Base-by-base conservation (phyloP, 2,329 filamentous ascomycete genomes). In the Dothistroma pini region DNA sequence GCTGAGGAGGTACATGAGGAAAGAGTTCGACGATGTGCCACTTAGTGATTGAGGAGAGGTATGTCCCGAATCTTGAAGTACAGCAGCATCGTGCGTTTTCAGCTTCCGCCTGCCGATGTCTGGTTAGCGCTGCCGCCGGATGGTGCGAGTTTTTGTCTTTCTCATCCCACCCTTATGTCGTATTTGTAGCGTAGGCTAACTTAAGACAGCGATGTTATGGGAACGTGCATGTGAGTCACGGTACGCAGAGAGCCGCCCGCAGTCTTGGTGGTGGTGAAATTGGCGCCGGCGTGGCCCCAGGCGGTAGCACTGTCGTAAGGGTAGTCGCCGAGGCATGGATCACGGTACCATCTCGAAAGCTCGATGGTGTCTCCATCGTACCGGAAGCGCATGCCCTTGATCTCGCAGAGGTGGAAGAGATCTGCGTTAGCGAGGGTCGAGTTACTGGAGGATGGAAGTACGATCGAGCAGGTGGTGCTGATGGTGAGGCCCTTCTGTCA, bases 1-100 rank as follows among this genome's bases (percentile, higher is more conserved):
- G 59, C 69, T 83, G 63, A 77, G 76, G 34, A 74, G 79, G 59
- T 87, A 85, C 65, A 79, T 87, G 76, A 78, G 81, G 66, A 83
- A 82, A 68, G 79, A 80, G 48, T 81, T 81, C 67, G 82, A 85
- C 62, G 79, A 82, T 67, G 71, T 86, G 4, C 75, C 76, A 19
- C 56, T 66, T 19, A 59, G 60, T 56, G 60, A 63, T 54, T 66
- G 52, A 61, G 32, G 10, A 44, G 41, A 44, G 41, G 41, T 44
- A 44, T 19, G 41, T 19, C n/a, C 41, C 9, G 41, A 19, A 6
- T 14, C 41, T 38, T 44, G 14, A 19, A 44, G 41, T n/a, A 44
- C 41, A 16, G 14, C 41, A 44, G 41, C 16, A 4, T 44, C 9
- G 41, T 2, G 14, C 41, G n/a, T 19, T 12, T 49, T 31, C 22